phyloP scores from a whole-genome alignment of 2,329 filamentous ascomycete genomes.

The Neofusicoccum umdonicola region DNA sequence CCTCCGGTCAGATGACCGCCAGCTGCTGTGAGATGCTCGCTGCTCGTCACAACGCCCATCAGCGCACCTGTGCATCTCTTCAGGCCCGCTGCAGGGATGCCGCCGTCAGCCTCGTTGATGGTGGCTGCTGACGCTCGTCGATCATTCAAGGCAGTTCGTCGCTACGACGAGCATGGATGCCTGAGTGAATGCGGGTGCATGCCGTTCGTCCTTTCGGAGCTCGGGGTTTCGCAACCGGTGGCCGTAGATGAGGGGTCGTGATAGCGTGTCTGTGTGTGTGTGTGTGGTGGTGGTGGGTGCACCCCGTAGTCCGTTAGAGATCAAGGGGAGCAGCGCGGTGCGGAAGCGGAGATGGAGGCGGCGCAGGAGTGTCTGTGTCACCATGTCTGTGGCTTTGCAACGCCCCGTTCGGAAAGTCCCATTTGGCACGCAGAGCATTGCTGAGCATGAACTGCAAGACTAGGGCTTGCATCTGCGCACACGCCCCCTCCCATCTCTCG shows the following conservation, averaged over 20 bases:
- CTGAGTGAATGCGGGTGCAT: background rate
- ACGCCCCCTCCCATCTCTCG: conserved; percentile 1
- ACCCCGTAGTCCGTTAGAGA: background rate
- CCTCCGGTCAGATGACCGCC: conserved; percentile 7
- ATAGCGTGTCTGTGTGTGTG: background rate
- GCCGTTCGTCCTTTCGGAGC: background rate
- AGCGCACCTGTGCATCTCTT: background rate
- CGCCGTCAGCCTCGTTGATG: background rate
- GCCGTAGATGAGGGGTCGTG: background rate
- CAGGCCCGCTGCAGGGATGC: conserved; percentile 1
- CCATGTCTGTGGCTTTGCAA: background rate
- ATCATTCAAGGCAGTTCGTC: background rate
- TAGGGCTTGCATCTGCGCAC: background rate
- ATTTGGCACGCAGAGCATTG: background rate
- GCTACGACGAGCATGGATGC: background rate
- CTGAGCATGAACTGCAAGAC: background rate
- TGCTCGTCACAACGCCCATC: conserved; percentile 5
- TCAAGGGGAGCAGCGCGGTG: too few relatives aligned
- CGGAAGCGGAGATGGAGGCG: background rate
- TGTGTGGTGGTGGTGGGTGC: background rate
- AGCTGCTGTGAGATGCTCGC: conserved; percentile 11
- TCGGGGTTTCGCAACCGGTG: background rate
- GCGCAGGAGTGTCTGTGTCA: background rate
- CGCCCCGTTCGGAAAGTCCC: background rate
- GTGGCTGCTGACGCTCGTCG: conserved; percentile 5